Evolutionary conservation across 495 filamentous ascomycete genomes (phyloP).

Genomic region (Aspergillus campestris): DNA sequence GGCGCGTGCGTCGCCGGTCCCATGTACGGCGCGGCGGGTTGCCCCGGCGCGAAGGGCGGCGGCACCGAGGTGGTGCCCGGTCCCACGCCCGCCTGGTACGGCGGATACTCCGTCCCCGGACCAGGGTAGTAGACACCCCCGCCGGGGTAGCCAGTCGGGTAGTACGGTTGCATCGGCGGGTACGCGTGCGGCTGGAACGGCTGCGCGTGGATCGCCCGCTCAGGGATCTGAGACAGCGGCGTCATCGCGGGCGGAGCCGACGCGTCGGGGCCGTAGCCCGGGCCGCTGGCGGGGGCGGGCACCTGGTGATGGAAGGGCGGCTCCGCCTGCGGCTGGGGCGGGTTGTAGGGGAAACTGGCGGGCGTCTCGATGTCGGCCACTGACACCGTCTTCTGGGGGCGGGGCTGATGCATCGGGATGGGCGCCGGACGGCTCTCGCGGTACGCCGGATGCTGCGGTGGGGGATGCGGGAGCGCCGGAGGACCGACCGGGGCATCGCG

Average conservation of each 20-base stretch:
- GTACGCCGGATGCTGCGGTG: slow-evolving; percentile 59
- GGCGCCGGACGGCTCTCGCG: slow-evolving; percentile 67
- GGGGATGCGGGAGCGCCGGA: slow-evolving; percentile 28
- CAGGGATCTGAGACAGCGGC: slow-evolving; percentile 88
- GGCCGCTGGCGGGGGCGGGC: slow-evolving; percentile 56
- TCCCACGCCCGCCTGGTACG: slow-evolving; percentile 39
- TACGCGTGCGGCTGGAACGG: slow-evolving; percentile 78
- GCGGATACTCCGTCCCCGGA: slow-evolving; percentile 27
- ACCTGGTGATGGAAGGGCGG: slow-evolving; percentile 93
- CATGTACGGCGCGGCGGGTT: slow-evolving; percentile 33
- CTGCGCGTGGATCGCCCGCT: slow-evolving; percentile 85
- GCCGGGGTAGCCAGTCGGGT: slow-evolving; percentile 48
- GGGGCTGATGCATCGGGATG: slow-evolving; percentile 92
- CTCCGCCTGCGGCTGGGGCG: slow-evolving; percentile 61
- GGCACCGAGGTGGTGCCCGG: slow-evolving; percentile 43
- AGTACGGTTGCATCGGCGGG: slow-evolving; percentile 50
- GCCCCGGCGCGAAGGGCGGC: slow-evolving; percentile 42
- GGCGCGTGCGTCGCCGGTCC: slow-evolving; percentile 33
- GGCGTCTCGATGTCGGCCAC: slow-evolving; percentile 92
- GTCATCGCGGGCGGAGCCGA: slow-evolving; percentile 79
- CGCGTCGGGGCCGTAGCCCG: slow-evolving; percentile 44
- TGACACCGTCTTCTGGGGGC: slow-evolving; percentile 89
- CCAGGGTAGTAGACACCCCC: slow-evolving; percentile 47
- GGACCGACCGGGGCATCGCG: slow-evolving; percentile 5
- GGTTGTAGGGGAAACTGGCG: slow-evolving; percentile 57